Conservation (phyloP, 2,329 filamentous ascomycete species). For the Phaeosphaeriaceae sp. region DNA sequence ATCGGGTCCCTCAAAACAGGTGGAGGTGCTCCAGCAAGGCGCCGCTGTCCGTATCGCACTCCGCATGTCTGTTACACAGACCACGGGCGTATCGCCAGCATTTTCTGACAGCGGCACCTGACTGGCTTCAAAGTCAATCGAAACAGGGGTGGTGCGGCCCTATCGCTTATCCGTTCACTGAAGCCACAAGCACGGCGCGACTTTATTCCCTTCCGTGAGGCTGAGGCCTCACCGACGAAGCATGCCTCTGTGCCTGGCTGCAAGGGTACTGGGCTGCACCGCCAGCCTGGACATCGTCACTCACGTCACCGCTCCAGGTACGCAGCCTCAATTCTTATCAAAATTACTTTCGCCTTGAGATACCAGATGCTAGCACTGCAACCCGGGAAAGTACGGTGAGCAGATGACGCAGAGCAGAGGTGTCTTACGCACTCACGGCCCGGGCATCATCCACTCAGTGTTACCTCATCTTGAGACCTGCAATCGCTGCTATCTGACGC, state of each 20-base stretch:
- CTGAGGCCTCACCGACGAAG: background rate
- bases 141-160: background rate
- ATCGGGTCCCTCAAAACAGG: background rate
- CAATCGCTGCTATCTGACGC: constrained; percentile 10
- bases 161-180: background rate
- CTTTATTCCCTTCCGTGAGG: constrained; percentile 4
- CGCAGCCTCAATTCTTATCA: background rate
- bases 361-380: background rate
- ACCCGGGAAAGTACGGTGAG: constrained; percentile 29
- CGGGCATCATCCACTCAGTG: constrained; percentile 9
- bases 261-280: constrained; percentile 13
- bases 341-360: background rate
- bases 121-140: background rate
- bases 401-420: constrained; percentile 24
- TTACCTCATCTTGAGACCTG: constrained; percentile 9
- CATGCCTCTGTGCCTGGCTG: constrained; percentile 7
- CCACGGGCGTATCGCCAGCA: background rate
- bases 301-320: background rate
- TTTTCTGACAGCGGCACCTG: background rate
- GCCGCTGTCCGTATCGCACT: constrained; percentile 2
- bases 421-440: constrained; percentile 17
- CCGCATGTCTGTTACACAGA: background rate
- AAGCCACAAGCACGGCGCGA: background rate
- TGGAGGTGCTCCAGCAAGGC: background rate
- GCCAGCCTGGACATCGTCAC: background rate